Conservation (phyloP, 1,139 yeast species). For the Diutina siamensis region DNA sequence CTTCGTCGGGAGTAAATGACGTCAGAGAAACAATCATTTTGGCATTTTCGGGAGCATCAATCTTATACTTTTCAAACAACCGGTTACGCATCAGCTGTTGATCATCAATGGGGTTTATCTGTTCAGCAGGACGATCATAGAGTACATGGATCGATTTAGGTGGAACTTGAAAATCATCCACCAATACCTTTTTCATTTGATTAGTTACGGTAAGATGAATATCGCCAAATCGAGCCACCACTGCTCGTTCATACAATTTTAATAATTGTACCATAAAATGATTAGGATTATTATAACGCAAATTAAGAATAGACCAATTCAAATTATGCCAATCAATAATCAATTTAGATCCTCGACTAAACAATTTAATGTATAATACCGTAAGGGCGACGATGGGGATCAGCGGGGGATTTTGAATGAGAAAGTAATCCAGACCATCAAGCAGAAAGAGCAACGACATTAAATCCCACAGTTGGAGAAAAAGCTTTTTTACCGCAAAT, state of each 20-base stretch:
- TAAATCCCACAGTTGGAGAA: slow-evolving; percentile 40
- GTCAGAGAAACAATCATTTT: slow-evolving; percentile 75
- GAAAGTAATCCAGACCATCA: slow-evolving; percentile 54
- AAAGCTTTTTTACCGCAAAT: slow-evolving; percentile 51
- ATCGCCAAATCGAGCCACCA: slow-evolving; percentile 51
- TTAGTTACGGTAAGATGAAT: slow-evolving; percentile 74
- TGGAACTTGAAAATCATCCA: slow-evolving; percentile 39
- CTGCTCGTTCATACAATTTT: slow-evolving; percentile 39
- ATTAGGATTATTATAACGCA: slow-evolving; percentile 40
- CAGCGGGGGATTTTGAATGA: slow-evolving; percentile 90
- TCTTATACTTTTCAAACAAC: slow-evolving; percentile 22
- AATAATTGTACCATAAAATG: slow-evolving; percentile 59
- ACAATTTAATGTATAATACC: slow-evolving; percentile 39
- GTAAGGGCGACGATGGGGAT: slow-evolving; percentile 67
- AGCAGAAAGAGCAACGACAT: slow-evolving; percentile 37
- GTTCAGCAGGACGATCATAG: slow-evolving; percentile 68
- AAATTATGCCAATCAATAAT: slow-evolving; percentile 96
- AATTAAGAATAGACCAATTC: slow-evolving; percentile 71
- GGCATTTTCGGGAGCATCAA: slow-evolving; percentile 25
- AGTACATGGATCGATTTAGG: slow-evolving; percentile 30
- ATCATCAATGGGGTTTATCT: slow-evolving; percentile 40
- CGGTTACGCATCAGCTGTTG: slow-evolving; percentile 10
- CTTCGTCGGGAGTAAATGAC: slow-evolving; percentile 94
- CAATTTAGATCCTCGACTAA: slow-evolving; percentile 49
- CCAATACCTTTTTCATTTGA: slow-evolving; percentile 54